A percentile compares a stretch with the other conserved stretches of the same genome.
Evolutionary conservation across 192 early-diverging fungal genomes (phyloP).

Genomic region (Phycomyces nitens): DNA sequence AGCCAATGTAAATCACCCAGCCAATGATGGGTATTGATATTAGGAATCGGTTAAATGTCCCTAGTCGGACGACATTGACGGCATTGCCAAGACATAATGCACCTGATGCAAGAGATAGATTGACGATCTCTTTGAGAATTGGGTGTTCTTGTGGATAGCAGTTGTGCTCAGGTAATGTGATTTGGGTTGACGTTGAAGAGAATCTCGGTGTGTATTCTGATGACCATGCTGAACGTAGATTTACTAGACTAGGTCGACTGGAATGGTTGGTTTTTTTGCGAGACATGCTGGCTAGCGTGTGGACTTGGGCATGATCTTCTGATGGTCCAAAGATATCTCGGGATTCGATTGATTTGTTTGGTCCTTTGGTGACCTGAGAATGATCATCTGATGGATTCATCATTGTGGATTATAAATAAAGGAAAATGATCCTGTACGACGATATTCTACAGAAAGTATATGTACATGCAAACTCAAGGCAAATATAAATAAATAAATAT

Average conservation of each 20-base stretch:
- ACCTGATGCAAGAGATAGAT: background rate
- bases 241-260: slow-evolving; percentile 3
- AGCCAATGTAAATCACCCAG: background rate
- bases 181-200: background rate
- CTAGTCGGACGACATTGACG: background rate
- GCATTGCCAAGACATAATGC: background rate
- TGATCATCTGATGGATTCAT: no score
- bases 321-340: no score
- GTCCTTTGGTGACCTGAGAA: no score
- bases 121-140: background rate
- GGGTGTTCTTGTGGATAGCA: background rate
- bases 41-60: background rate
- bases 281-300: background rate
- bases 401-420: no score
- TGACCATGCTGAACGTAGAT: slow-evolving; percentile 11
- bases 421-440: no score
- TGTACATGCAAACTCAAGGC: no score
- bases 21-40: background rate
- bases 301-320: background rate
- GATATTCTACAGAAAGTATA: no score
- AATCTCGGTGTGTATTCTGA: background rate
- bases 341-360: no score
- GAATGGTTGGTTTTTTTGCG: background rate
- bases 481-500: no score
- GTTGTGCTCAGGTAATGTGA: background rate